Percentiles rank a stretch among this genome's conserved stretches.
Conservation (phyloP, 805 yeast species). For the Starmerella scarabaei region DNA sequence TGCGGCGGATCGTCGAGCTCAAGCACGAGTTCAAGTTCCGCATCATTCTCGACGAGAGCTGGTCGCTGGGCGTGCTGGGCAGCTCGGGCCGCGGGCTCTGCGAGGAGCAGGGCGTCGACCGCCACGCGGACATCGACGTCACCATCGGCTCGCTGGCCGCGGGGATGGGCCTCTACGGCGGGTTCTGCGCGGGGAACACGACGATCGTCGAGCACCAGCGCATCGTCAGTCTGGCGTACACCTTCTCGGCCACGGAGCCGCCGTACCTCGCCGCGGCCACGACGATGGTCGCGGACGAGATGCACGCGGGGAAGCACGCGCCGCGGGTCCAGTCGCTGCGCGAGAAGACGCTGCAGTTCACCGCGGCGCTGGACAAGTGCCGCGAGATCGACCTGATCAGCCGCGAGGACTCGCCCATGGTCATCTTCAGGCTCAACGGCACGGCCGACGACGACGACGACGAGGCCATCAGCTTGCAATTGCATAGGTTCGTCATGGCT, state of each 20-base stretch:
- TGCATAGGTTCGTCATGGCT: conserved; percentile 54
- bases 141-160: conserved; percentile 78
- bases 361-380: conserved; percentile 10
- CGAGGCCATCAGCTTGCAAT: conserved; percentile 40
- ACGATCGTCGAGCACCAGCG: conserved; percentile 87
- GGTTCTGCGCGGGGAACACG: conserved; percentile 75
- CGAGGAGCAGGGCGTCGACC: conserved; percentile 56
- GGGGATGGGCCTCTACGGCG: conserved; percentile 78
- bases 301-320: conserved; percentile 25
- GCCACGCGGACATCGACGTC: conserved; percentile 56
- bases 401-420: conserved; percentile 46
- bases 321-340: conserved; percentile 22
- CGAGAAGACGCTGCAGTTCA: conserved; percentile 17
- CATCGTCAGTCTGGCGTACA: conserved; percentile 77
- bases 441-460: conserved; percentile 24
- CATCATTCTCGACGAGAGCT: conserved; percentile 73
- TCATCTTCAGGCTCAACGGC: conserved; percentile 50
- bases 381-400: conserved; percentile 43
- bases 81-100: conserved; percentile 71
- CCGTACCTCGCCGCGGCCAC: conserved; percentile 57
- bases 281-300: conserved; percentile 16
- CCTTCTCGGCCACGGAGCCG: conserved; percentile 88
- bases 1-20: conserved; percentile 55
- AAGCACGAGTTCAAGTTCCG: conserved; percentile 76
- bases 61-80: conserved; percentile 80